A percentile compares a stretch with the other conserved stretches of the same genome.
phyloP scores from a whole-genome alignment of 176 grass and related monocot species.

The Carex littledalei region DNA sequence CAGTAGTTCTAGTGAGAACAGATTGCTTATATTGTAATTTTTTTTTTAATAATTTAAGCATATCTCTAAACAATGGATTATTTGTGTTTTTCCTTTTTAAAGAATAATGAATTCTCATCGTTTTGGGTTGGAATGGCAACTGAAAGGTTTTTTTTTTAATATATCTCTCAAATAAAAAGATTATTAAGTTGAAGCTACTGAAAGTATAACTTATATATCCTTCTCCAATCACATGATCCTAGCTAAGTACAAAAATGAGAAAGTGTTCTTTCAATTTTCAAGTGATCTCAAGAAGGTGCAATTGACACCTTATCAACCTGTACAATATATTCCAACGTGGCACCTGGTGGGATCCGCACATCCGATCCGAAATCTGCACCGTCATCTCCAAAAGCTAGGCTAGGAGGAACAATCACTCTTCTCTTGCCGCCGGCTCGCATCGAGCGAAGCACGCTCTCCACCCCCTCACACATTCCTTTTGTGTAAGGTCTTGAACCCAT shows the following conservation, averaged over 20 bases:
- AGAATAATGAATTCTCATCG: not conserved
- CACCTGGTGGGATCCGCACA: constrained; percentile 35
- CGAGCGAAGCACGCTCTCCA: constrained; percentile 58
- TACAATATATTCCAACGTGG: constrained; percentile 70
- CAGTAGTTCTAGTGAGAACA: not conserved
- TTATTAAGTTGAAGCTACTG: not conserved
- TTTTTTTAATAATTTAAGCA: not conserved
- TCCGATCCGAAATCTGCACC: constrained; percentile 61
- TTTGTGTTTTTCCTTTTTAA: not conserved
- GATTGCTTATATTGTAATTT: not conserved
- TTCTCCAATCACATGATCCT: not conserved
- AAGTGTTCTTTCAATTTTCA: not conserved
- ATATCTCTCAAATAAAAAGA: not conserved
- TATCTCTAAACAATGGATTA: not conserved
- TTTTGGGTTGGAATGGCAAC: not conserved
- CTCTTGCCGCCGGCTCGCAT: constrained; percentile 77
- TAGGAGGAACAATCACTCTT: constrained; percentile 54
- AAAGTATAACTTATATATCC: not conserved
- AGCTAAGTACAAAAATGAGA: constrained; percentile 7
- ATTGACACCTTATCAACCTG: constrained; percentile 93
- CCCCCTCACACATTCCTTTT: constrained; percentile 81
- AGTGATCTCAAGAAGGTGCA: constrained; percentile 51
- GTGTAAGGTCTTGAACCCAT: constrained; percentile 96
- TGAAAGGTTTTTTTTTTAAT: not conserved
- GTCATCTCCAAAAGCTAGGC: constrained; percentile 66